phyloP scores from a whole-genome alignment of 2,329 filamentous ascomycete genomes.

The Colletotrichum cordylinicola region DNA sequence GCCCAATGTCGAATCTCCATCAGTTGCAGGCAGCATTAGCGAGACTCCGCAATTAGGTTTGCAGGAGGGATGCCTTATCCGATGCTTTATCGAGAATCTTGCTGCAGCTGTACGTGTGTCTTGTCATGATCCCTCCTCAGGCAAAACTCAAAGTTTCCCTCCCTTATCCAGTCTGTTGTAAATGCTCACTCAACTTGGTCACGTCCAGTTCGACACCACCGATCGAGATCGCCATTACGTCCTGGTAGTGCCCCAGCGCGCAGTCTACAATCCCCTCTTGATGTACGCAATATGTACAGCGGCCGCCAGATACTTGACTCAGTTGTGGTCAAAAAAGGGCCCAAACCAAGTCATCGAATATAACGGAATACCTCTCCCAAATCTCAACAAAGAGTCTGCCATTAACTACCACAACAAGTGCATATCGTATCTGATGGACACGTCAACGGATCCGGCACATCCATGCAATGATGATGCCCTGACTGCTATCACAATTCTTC shows the following conservation, averaged over 20 bases:
- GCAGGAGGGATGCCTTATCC: not conserved
- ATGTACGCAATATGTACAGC: constrained; percentile 7
- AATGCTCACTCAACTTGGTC: not conserved
- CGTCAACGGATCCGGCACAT: not conserved
- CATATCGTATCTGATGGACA: not conserved
- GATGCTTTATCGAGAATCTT: constrained; percentile 1
- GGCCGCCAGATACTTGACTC: not conserved
- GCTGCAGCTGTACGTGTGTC: not conserved
- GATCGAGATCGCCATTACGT: constrained; percentile 2
- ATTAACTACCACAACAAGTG: constrained; percentile 1
- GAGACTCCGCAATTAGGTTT: not conserved
- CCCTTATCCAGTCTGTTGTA: not conserved
- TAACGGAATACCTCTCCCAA: not conserved
- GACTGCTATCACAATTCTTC: not conserved
- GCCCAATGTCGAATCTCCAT: not conserved
- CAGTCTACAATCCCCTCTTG: not conserved
- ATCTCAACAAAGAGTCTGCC: not conserved
- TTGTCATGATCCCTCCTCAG: not conserved
- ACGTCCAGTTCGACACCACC: not conserved
- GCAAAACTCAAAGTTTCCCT: not conserved
- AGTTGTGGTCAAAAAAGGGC: not conserved
- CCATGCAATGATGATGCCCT: constrained; percentile 4
- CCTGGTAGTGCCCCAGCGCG: not conserved
- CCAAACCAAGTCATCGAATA: not conserved
- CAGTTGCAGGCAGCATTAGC: not conserved